Evolutionary conservation across 2,329 filamentous ascomycete genomes (phyloP).

Genomic region (Neurospora sp.): DNA sequence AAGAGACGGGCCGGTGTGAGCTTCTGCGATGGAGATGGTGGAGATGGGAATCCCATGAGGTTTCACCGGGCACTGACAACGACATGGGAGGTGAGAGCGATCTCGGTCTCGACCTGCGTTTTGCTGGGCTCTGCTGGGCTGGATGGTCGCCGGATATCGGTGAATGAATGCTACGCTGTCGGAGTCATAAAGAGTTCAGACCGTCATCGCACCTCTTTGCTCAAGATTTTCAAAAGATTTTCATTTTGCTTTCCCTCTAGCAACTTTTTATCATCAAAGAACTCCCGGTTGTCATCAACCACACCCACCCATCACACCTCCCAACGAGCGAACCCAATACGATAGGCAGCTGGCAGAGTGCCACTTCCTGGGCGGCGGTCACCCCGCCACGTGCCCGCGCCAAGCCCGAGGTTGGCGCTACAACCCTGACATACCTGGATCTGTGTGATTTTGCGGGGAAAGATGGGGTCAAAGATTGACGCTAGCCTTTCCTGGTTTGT

Average conservation of each 20-base stretch:
- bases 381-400: too few relatives aligned
- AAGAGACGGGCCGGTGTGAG: not conserved
- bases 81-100: not conserved
- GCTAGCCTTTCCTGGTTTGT: not conserved
- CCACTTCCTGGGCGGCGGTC: too few relatives aligned
- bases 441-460: not conserved
- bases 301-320: too few relatives aligned
- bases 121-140: too few relatives aligned
- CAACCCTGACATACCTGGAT: not conserved
- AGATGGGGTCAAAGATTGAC: not conserved
- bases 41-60: not conserved
- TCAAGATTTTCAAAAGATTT: too few relatives aligned
- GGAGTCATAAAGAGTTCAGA: not conserved
- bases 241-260: too few relatives aligned
- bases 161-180: not conserved
- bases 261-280: too few relatives aligned
- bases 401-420: too few relatives aligned
- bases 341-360: too few relatives aligned
- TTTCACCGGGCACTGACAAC: not conserved
- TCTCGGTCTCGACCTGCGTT: not conserved
- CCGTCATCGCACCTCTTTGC: not conserved
- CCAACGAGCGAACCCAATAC: too few relatives aligned
- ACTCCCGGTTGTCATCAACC: too few relatives aligned
- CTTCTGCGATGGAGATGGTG: not conserved
- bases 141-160: not conserved